Evolutionary conservation across 371 early-diverging fungal species (phyloP).

Genomic region (Mortierella sp.): DNA sequence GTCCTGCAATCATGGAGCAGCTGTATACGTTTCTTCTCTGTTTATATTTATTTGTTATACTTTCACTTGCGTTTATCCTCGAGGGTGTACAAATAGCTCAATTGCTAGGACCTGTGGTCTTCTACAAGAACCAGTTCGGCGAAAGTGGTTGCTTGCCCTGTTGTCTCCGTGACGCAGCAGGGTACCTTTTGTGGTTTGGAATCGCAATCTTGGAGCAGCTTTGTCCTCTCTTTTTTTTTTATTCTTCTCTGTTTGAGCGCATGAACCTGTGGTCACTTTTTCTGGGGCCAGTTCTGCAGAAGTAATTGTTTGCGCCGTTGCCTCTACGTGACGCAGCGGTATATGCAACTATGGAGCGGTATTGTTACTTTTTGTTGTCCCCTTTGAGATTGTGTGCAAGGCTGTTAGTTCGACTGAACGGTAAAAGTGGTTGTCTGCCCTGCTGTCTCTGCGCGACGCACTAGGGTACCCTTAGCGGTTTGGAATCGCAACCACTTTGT

Average conservation of each 20-base stretch:
- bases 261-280: not conserved
- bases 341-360: no score
- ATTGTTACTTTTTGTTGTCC: not conserved
- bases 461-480: not conserved
- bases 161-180: not conserved
- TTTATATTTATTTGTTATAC: not conserved
- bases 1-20: not conserved
- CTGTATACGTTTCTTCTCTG: not conserved
- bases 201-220: not conserved
- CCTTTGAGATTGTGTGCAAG: not conserved
- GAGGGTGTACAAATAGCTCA: not conserved
- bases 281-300: not conserved
- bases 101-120: not conserved
- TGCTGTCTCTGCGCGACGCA: slow-evolving; percentile 1
- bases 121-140: not conserved
- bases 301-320: no score
- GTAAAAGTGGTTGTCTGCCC: not conserved
- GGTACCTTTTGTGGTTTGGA: not conserved
- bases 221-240: not conserved
- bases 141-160: not conserved
- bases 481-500: not conserved
- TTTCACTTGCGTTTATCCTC: not conserved
- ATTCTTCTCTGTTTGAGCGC: not conserved
- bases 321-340: no score
- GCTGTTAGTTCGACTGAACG: not conserved